Evolutionary conservation across 2,329 filamentous ascomycete species (phyloP), one percentile per base, ranked within the genome.

Genomic region (Colletotrichum horii): DNA sequence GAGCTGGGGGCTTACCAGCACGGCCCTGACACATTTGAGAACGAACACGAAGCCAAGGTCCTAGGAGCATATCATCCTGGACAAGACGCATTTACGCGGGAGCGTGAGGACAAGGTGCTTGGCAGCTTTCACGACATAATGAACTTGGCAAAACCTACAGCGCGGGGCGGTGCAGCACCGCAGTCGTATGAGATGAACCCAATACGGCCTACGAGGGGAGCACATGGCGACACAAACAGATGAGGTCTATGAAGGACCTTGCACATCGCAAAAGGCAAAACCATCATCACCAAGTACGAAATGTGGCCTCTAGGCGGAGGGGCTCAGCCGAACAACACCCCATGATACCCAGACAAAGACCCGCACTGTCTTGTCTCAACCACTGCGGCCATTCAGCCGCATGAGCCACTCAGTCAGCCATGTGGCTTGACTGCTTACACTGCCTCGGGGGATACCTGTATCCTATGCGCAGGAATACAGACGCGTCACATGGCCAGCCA

Each of bases 1-100:
- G 74, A 75, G 70, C 64, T 75, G 24, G 74, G 74, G 3, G 65
- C 74, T 8, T 73, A 75, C 28, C 74, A 75, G n/a, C 70, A 75
- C 8, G 74, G 74, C 14, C 74, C 74, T 15, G 74, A 75, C 12
- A 75, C 72, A 6, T 75, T 75, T 55, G 72, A 58, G 52, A 70
- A 71, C 32, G 70, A 71, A 9, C 74, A 75, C 22, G 74, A 75
- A 52, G 74, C 66, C 70, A 75, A 75, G 19, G 71, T 75, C 43
- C 70, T 75, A 4, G 74, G 74, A 30, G 58, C 38, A 6, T 75
- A 58, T 7, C 70, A 71, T 34, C 64, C 70, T 3, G 74, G 64
- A 22, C 34, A 70, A n/a, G 70, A 75, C 26, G 28, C 71, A 8
- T 73, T 68, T 52, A 38, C 60, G n/a, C 70, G 43, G 7, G 74